These are phyloP conservation scores for Silybum marianum DNA, from an alignment of 129 eudicot species.

Conservation along the genomic window DNA sequence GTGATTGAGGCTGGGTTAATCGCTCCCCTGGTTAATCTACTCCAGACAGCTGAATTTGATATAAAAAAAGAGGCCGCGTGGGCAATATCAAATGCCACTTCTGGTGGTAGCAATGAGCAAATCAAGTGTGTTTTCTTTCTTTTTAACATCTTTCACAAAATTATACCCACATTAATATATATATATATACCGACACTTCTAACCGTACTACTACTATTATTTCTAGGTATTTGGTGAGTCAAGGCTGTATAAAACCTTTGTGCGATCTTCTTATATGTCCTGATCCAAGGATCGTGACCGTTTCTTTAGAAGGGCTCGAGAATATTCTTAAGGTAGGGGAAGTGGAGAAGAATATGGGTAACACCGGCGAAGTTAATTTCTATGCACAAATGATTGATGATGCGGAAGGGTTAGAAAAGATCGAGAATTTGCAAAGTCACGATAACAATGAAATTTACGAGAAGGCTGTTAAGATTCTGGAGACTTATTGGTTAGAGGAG, in stretches of 20 bases:
- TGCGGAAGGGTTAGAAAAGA: constrained; percentile 82
- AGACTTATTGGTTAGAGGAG: constrained; percentile 85
- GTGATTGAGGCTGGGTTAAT: constrained; percentile 81
- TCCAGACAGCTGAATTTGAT: constrained; percentile 82
- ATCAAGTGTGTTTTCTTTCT: constrained; percentile 45
- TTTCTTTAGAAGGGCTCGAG: constrained; percentile 83
- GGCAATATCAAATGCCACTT: constrained; percentile 85
- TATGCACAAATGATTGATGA: constrained; percentile 83
- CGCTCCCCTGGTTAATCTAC: constrained; percentile 69
- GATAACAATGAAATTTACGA: constrained; percentile 82
- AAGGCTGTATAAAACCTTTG: constrained; percentile 81
- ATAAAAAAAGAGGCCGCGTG: constrained; percentile 96
- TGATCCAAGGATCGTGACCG: constrained; percentile 79
- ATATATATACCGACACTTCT: background rate
- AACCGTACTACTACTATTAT: background rate
- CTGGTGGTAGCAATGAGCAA: constrained; percentile 81
- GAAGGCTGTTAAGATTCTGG: constrained; percentile 83
- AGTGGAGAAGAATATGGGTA: constrained; percentile 62
- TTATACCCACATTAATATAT: background rate
- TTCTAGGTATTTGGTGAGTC: constrained; percentile 66
- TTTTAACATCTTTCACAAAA: background rate
- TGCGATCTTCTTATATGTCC: constrained; percentile 89
- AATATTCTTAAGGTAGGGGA: constrained; percentile 86
- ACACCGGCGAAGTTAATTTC: constrained; percentile 59
- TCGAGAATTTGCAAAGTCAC: constrained; percentile 79